These are phyloP conservation scores for Ogataea ganodermae DNA, from an alignment of 805 yeast species.

Conservation along the genomic window DNA sequence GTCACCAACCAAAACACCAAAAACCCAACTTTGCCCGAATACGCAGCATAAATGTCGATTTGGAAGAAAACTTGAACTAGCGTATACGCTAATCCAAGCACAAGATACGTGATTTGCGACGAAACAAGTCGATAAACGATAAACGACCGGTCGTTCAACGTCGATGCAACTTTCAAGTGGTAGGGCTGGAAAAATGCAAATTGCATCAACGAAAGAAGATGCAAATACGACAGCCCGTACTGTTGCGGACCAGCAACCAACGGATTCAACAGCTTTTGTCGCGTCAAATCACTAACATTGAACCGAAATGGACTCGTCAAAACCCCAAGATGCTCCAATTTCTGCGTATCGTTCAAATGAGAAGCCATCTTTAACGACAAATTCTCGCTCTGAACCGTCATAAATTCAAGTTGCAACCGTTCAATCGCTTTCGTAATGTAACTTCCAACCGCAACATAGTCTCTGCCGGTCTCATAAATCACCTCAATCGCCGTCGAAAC, in stretches of 20 bases:
- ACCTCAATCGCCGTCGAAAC: conserved; percentile 39
- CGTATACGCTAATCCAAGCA: conserved; percentile 58
- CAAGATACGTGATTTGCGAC: conserved; percentile 50
- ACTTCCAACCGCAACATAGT: conserved; percentile 45
- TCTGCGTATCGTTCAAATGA: conserved; percentile 4
- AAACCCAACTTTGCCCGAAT: conserved; percentile 62
- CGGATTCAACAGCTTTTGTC: conserved; percentile 44
- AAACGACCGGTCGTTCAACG: conserved; percentile 48
- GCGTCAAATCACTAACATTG: conserved; percentile 47
- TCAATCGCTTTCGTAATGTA: conserved; percentile 44
- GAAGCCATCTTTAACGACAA: conserved; percentile 14
- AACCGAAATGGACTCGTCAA: conserved; percentile 19
- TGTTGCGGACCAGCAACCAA: conserved; percentile 64
- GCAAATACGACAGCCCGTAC: conserved; percentile 67
- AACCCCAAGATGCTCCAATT: conserved; percentile 1
- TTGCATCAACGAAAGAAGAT: conserved; percentile 68
- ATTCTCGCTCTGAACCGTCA: conserved; percentile 12
- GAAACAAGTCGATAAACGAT: conserved; percentile 52
- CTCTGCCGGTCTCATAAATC: conserved; percentile 64
- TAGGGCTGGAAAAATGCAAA: conserved; percentile 56
- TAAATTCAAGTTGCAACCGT: conserved; percentile 36
- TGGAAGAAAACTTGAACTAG: conserved; percentile 66
- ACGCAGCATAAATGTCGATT: conserved; percentile 56
- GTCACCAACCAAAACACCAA: conserved; percentile 68
- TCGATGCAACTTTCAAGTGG: conserved; percentile 49